These are phyloP conservation scores for Panaeolus papilionaceus DNA, from an alignment of 768 basidiomycete species.

Conservation along the genomic window DNA sequence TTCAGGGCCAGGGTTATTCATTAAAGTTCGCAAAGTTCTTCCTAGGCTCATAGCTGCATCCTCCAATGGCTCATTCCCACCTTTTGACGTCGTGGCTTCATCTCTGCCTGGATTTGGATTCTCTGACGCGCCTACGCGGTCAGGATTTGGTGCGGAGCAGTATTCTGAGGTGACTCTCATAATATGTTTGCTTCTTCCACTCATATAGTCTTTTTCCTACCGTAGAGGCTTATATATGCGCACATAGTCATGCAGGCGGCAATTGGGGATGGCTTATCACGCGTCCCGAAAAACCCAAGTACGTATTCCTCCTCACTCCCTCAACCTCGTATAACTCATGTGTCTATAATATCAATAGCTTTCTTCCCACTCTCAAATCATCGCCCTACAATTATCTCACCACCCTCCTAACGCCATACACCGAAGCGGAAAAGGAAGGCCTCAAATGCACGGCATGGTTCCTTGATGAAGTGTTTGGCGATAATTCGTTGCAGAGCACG, in stretches of 20 bases:
- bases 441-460: conserved; percentile 38
- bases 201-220: no score
- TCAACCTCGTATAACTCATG: no score
- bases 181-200: no score
- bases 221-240: no score
- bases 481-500: conserved; percentile 46
- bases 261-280: no score
- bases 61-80: conserved; percentile 45
- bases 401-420: conserved; percentile 23
- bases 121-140: conserved; percentile 59
- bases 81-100: conserved; percentile 66
- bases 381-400: background rate
- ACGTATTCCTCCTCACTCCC: no score
- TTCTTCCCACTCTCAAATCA: background rate
- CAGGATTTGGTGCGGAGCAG: conserved; percentile 53
- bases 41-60: conserved; percentile 52
- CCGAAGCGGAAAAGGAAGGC: conserved; percentile 40
- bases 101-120: conserved; percentile 70
- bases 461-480: conserved; percentile 39
- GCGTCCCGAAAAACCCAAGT: no score
- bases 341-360: no score
- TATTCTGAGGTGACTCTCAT: conserved; percentile 44
- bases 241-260: no score
- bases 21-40: conserved; percentile 63
- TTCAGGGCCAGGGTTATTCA: conserved; percentile 66